A percentile compares a stretch with the other conserved stretches of the same genome.
These are phyloP conservation scores for Kodamaea fukazawae DNA, from an alignment of 805 yeast species.

Conservation along the genomic window DNA sequence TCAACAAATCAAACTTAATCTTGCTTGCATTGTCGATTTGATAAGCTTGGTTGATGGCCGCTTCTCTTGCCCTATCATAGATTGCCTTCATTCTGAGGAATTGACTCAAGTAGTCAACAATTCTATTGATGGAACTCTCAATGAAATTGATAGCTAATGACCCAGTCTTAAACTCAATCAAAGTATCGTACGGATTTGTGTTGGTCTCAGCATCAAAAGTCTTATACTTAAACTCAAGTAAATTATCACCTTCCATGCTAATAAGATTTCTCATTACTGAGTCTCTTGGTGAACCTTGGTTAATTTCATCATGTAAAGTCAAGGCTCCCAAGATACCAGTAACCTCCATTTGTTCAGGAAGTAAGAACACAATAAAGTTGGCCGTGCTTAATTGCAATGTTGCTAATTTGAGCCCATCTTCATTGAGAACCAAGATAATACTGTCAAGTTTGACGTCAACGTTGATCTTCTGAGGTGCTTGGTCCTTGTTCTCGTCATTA, in stretches of 20 bases:
- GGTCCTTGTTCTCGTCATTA: conserved; percentile 52
- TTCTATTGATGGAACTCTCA: conserved; percentile 72
- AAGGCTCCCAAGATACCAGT: conserved; percentile 74
- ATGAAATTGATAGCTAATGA: conserved; percentile 74
- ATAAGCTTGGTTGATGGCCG: conserved; percentile 80
- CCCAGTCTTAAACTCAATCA: conserved; percentile 65
- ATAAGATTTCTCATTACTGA: conserved; percentile 64
- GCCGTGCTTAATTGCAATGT: conserved; percentile 77
- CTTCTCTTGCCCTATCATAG: conserved; percentile 87
- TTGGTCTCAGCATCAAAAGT: conserved; percentile 61
- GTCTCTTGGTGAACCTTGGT: conserved; percentile 57
- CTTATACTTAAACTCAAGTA: conserved; percentile 82
- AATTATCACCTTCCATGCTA: conserved; percentile 74
- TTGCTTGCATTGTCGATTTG: conserved; percentile 56
- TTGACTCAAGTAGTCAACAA: conserved; percentile 64
- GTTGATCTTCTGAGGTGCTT: conserved; percentile 71
- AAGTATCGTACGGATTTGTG: conserved; percentile 50
- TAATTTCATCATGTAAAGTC: conserved; percentile 71
- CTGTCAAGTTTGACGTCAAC: conserved; percentile 70
- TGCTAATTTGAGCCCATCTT: conserved; percentile 78
- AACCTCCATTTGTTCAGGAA: conserved; percentile 78
- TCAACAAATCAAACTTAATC: conserved; percentile 67
- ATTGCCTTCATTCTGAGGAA: conserved; percentile 82
- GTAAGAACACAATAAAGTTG: conserved; percentile 55
- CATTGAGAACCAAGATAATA: conserved; percentile 71